A percentile compares a stretch with the other conserved stretches of the same genome.
Evolutionary conservation across 129 eudicot species (phyloP).

Genomic region (Deinandra increscens): DNA sequence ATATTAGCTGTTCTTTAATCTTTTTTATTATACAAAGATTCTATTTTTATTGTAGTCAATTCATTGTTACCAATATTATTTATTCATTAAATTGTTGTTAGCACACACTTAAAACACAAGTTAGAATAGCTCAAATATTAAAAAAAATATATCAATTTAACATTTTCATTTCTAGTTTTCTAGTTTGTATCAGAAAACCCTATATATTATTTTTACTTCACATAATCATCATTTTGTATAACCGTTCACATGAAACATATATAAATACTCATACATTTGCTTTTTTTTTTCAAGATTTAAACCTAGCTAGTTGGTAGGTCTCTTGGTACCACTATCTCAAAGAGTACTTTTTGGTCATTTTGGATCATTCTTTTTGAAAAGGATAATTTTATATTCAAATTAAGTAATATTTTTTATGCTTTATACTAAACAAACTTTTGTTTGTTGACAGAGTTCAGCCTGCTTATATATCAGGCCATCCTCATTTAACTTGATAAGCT

Average conservation of each 20-base stretch:
- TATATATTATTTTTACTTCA: background rate
- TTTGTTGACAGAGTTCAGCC: conserved; percentile 5
- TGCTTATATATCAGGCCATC: conserved; percentile 40
- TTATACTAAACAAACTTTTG: background rate
- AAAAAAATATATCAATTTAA: background rate
- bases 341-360: background rate
- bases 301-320: conserved; percentile 14
- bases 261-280: background rate
- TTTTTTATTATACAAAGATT: too few relatives aligned
- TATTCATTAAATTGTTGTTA: background rate
- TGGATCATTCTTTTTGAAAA: background rate
- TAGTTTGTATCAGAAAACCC: background rate
- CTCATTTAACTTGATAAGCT: conserved; percentile 38
- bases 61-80: too few relatives aligned
- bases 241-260: background rate
- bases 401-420: background rate
- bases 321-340: conserved; percentile 9
- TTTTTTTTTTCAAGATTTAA: background rate
- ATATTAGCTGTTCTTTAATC: background rate
- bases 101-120: background rate
- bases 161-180: background rate
- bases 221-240: background rate
- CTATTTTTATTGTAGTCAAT: too few relatives aligned
- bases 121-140: background rate
- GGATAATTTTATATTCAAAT: background rate